Conservation (phyloP, 2,329 filamentous ascomycete genomes). For the Aspergillus calidoustus region DNA sequence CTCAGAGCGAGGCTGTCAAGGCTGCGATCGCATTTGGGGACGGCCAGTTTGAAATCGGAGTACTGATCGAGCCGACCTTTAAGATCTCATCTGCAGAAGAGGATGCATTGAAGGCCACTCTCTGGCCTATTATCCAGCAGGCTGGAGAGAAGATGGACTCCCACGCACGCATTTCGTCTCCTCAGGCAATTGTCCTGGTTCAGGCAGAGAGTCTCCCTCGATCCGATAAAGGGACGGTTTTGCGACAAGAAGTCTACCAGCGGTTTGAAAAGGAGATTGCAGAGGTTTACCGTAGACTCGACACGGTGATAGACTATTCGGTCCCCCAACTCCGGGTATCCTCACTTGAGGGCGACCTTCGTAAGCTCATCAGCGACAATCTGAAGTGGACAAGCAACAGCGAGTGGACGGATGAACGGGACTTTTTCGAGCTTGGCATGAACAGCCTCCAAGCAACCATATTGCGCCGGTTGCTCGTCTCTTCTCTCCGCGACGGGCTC, state of each 20-base stretch:
- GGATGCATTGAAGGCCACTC: not conserved
- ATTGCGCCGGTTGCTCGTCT: not conserved
- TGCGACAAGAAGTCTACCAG: not conserved
- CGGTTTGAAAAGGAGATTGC: not conserved
- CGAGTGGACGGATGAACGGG: not conserved
- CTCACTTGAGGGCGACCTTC: not conserved
- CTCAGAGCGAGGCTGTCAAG: not conserved
- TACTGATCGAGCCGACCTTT: not conserved
- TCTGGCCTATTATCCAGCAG: not conserved
- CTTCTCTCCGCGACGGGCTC: not conserved
- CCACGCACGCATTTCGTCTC: not conserved
- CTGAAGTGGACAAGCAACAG: not conserved
- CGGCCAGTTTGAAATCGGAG: not conserved
- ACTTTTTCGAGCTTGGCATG: conserved; percentile 11
- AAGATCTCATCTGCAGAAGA: not conserved
- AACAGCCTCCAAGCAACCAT: not conserved
- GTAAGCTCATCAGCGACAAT: not conserved
- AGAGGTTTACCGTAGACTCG: not conserved
- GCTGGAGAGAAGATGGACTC: not conserved
- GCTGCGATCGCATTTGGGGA: not conserved
- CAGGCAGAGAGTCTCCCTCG: not conserved
- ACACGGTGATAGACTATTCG: not conserved
- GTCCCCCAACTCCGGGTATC: not conserved
- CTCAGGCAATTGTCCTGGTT: conserved; percentile 1
- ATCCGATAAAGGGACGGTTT: not conserved